phyloP scores from a whole-genome alignment of 495 filamentous ascomycete genomes.

The Penicillium roqueforti region DNA sequence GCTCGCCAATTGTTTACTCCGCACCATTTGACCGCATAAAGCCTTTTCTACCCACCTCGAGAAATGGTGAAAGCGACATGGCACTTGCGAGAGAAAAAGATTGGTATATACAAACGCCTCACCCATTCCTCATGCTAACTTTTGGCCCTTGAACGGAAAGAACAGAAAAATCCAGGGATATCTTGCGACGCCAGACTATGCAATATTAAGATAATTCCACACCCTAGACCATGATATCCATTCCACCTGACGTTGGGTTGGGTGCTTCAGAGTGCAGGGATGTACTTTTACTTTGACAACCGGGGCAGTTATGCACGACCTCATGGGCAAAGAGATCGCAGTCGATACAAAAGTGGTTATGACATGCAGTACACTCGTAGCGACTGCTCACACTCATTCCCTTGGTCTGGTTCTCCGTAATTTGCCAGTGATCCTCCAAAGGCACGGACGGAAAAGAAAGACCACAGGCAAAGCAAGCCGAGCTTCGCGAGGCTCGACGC shows the following conservation, averaged over 20 bases:
- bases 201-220: constrained; percentile 11
- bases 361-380: constrained; percentile 81
- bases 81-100: not conserved
- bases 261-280: not conserved
- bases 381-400: constrained; percentile 81
- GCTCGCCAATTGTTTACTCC: not conserved
- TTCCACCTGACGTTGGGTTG: constrained; percentile 15
- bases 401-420: constrained; percentile 35
- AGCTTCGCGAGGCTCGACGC: constrained; percentile 54
- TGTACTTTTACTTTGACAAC: constrained; percentile 66
- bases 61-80: not conserved
- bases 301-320: constrained; percentile 90
- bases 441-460: constrained; percentile 50
- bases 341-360: constrained; percentile 92
- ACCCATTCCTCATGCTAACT: not conserved
- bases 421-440: constrained; percentile 34
- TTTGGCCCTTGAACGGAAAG: not conserved
- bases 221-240: constrained; percentile 32
- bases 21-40: not conserved
- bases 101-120: not conserved
- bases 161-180: constrained; percentile 1
- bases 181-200: constrained; percentile 17
- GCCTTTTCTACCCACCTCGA: not conserved
- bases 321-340: constrained; percentile 95
- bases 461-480: constrained; percentile 49